Base-by-base conservation (phyloP, 495 filamentous ascomycete species). In the Penicillium dipodomyicola region DNA sequence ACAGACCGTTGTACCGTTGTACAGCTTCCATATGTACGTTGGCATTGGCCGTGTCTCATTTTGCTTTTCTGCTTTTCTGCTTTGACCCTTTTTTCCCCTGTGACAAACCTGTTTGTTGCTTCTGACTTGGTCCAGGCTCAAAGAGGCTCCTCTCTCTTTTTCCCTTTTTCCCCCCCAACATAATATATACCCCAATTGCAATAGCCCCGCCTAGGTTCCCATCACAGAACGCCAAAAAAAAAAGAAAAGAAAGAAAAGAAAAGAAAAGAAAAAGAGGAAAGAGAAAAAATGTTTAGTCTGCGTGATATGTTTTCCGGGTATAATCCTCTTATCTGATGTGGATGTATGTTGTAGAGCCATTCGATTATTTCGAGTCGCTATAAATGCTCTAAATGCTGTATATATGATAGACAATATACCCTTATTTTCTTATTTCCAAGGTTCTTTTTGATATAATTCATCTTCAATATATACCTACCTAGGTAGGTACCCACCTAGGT, bases 81-180 rank as follows among this genome's bases (percentile, higher is more conserved):
- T 40, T 39, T 27, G 30, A 33, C 30, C 5, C 30, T 48, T 51
- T 49, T 50, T 40, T 2, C 52, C 53, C 57, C 45, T 33, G 58
- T 64, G 64, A 56, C 58, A 59, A 67, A 51, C 30, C 33, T 29
- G 45, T 33, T 35, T 23, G 22, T 19, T 49, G 35, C 37, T 43
- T 54, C 41, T 52, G 43, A 49, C n/a, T 27, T 62, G 56, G 60
- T 9, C 39, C 29, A 15, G 51, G 30, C 30, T 29, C 33, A 1
- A 51, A 51, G 22, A 32, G 50, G n/a, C 27, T 44, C 50, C 25
- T n/a, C 22, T 44, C 42, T 25, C 4, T 33, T 33, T 33, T 1
- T 35, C 19, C 11, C 42, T 25, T 1, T 33, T 33, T 33, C 0
- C 32, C 19, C 11, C 17, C 30, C 30, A 27, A 35, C 5, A 23